phyloP scores from a whole-genome alignment of 192 early-diverging fungal species.

The Funneliformis geosporum region DNA sequence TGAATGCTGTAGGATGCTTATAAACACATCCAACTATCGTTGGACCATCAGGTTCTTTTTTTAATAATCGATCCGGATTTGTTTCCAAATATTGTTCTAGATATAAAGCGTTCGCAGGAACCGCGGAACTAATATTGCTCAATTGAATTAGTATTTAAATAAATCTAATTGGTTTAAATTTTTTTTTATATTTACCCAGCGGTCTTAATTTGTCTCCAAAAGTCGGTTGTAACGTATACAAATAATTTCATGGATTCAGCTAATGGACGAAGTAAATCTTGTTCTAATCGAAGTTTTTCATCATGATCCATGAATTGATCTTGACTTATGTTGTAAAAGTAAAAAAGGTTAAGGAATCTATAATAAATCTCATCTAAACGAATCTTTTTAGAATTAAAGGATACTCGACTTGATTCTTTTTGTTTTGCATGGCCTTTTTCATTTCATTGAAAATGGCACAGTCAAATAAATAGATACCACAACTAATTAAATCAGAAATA shows the following conservation, averaged over 20 bases:
- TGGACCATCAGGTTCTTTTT: constrained; percentile 56
- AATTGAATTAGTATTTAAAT: background rate
- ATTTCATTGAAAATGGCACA: constrained; percentile 86
- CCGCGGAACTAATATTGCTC: constrained; percentile 66
- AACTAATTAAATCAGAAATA: constrained; percentile 91
- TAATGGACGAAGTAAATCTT: constrained; percentile 87
- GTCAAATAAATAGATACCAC: constrained; percentile 94
- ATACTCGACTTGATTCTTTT: constrained; percentile 36
- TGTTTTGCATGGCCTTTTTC: constrained; percentile 72
- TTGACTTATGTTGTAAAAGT: constrained; percentile 35
- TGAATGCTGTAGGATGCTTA: constrained; percentile 90
- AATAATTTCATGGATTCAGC: constrained; percentile 83
- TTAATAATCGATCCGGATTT: constrained; percentile 65
- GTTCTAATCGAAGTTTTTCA: constrained; percentile 84
- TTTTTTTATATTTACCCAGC: constrained; percentile 55
- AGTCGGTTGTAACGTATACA: constrained; percentile 81
- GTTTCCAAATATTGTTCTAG: constrained; percentile 76
- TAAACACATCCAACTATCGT: constrained; percentile 89
- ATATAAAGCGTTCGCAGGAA: constrained; percentile 92
- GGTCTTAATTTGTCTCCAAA: constrained; percentile 98
- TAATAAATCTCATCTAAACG: background rate
- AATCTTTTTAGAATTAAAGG: background rate
- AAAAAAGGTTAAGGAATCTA: background rate
- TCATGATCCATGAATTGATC: constrained; percentile 46
- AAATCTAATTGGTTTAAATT: background rate